A percentile compares a stretch with the other conserved stretches of the same genome.
Conservation (phyloP, 23 red algal genomes). For the Cyanidiococcus yangmingshanensis region DNA sequence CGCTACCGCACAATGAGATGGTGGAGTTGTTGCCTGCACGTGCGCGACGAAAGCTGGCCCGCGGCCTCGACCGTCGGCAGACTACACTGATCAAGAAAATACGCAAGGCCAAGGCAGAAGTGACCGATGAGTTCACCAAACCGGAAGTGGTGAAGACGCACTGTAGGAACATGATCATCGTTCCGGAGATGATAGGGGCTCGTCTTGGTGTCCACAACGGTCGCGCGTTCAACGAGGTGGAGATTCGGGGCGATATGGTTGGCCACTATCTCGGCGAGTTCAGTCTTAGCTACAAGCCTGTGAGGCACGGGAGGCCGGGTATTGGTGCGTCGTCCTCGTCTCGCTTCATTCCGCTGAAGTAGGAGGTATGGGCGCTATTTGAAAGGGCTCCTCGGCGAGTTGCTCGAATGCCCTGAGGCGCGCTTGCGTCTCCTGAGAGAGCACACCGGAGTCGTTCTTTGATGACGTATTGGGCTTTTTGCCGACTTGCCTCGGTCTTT, state of each 20-base stretch:
- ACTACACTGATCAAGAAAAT: constrained; percentile 92
- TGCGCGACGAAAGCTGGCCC: constrained; percentile 71
- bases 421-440: no score
- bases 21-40: constrained; percentile 66
- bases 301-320: constrained; percentile 91
- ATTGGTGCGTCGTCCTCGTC: constrained; percentile 95
- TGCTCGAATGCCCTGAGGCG: no score
- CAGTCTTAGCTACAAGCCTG: constrained; percentile 86
- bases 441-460: no score
- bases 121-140: constrained; percentile 54
- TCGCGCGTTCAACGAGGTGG: constrained; percentile 82
- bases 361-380: no score
- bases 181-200: constrained; percentile 96
- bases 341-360: constrained; percentile 99
- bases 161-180: constrained; percentile 91
- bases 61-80: constrained; percentile 59
- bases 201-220: constrained; percentile 97
- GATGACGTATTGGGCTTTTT: no score
- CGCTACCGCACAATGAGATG: constrained; percentile 67
- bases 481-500: no score
- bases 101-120: constrained; percentile 84
- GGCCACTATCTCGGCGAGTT: constrained; percentile 62
- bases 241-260: constrained; percentile 83
- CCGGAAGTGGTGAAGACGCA: constrained; percentile 89
- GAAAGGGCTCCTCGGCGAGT: no score